Evolutionary conservation across 1,284 basidiomycete species (phyloP).

Genomic region (Trametes sp.): DNA sequence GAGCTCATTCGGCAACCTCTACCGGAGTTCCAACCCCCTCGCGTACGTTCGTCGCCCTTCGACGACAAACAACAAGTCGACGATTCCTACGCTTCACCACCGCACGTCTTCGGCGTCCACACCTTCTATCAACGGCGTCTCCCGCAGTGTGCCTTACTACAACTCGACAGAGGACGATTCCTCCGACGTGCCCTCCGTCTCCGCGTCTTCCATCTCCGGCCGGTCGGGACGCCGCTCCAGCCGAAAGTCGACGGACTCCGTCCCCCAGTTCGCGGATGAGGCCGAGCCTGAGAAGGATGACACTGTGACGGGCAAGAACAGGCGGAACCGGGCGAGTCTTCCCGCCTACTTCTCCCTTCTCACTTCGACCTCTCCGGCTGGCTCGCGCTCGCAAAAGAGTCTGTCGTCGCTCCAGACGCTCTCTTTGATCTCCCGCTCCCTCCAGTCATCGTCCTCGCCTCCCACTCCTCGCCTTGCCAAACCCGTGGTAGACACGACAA

Average conservation of each 20-base stretch:
- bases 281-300: conserved; percentile 42
- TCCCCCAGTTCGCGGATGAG: conserved; percentile 34
- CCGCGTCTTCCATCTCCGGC: conserved; percentile 38
- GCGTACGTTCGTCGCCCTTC: conserved; percentile 76
- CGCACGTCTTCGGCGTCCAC: conserved; percentile 56
- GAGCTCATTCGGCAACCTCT: conserved; percentile 42
- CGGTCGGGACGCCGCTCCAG: conserved; percentile 28
- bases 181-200: conserved; percentile 49
- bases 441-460: conserved; percentile 41
- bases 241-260: conserved; percentile 29
- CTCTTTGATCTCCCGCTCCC: conserved; percentile 47
- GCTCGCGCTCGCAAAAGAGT: conserved; percentile 40
- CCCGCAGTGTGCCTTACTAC: conserved; percentile 51
- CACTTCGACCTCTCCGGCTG: conserved; percentile 51
- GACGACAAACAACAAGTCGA: conserved; percentile 71
- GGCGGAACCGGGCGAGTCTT: conserved; percentile 74
- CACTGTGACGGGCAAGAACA: conserved; percentile 56
- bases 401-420: conserved; percentile 59
- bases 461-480: conserved; percentile 44
- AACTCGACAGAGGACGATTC: conserved; percentile 53
- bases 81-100: conserved; percentile 62
- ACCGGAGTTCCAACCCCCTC: conserved; percentile 41
- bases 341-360: conserved; percentile 81
- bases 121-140: conserved; percentile 49
- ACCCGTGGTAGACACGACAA: conserved; percentile 39